Conservation (phyloP, 768 basidiomycete genomes). For the Xerocomus spinulosus region DNA sequence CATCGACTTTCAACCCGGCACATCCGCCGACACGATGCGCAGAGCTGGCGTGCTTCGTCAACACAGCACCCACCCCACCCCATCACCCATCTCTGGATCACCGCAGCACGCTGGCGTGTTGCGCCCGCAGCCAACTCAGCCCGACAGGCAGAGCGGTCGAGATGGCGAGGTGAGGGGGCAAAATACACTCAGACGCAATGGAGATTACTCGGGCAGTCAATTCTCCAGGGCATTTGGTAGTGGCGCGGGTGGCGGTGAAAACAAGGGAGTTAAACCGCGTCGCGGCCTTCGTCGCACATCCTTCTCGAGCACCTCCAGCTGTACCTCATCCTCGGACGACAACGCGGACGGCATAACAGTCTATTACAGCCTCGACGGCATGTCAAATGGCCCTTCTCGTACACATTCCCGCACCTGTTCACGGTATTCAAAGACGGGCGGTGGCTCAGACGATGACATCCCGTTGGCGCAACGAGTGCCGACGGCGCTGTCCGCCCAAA, state of each 20-base stretch:
- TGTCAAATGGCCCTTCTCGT: slow-evolving; percentile 24
- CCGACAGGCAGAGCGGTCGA: slow-evolving; percentile 15
- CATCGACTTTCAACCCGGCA: slow-evolving; percentile 38
- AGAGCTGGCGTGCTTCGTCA: not conserved
- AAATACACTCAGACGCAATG: slow-evolving; percentile 10
- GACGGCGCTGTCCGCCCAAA: slow-evolving; percentile 77
- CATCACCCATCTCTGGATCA: not conserved
- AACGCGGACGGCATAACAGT: slow-evolving; percentile 40
- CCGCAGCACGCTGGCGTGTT: slow-evolving; percentile 19
- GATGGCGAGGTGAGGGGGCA: slow-evolving; percentile 9
- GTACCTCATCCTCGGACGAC: slow-evolving; percentile 41
- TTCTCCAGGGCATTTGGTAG: slow-evolving; percentile 22
- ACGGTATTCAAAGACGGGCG: slow-evolving; percentile 19
- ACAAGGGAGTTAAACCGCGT: slow-evolving; percentile 36
- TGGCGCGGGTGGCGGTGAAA: slow-evolving; percentile 37
- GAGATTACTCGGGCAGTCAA: slow-evolving; percentile 17
- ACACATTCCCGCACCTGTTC: slow-evolving; percentile 20
- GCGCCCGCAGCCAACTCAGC: slow-evolving; percentile 12
- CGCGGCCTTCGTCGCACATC: slow-evolving; percentile 24
- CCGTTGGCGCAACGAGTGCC: slow-evolving; percentile 83
- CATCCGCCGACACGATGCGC: slow-evolving; percentile 37
- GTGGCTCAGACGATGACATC: slow-evolving; percentile 66
- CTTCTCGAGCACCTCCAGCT: slow-evolving; percentile 32
- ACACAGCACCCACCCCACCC: not conserved
- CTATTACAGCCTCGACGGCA: slow-evolving; percentile 42